phyloP scores from a whole-genome alignment of 1,139 yeast genomes.

The Wickerhamomyces sp. region DNA sequence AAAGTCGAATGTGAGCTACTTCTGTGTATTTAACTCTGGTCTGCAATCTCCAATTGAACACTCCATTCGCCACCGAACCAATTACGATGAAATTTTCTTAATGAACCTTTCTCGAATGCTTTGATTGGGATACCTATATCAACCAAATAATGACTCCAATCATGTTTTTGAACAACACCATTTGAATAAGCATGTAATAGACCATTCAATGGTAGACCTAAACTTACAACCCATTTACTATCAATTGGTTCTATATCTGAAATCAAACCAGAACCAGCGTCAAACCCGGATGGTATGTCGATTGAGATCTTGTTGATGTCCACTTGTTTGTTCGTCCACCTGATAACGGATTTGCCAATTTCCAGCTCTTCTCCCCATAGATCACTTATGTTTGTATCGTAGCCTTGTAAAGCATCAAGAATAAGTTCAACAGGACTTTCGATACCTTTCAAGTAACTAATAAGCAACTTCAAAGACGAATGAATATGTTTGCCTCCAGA shows the following conservation, averaged over 20 bases:
- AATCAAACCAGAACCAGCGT: constrained; percentile 72
- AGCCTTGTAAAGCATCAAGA: constrained; percentile 80
- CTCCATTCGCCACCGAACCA: constrained; percentile 17
- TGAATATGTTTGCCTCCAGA: constrained; percentile 46
- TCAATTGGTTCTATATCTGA: constrained; percentile 22
- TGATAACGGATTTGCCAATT: constrained; percentile 42
- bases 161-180: constrained; percentile 35
- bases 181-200: constrained; percentile 52
- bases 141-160: constrained; percentile 54
- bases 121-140: constrained; percentile 66
- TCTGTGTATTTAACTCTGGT: too few relatives aligned
- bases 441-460: constrained; percentile 35
- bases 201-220: constrained; percentile 73
- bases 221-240: constrained; percentile 46
- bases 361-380: constrained; percentile 44
- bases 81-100: constrained; percentile 37
- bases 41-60: constrained; percentile 13
- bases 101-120: constrained; percentile 33
- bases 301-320: constrained; percentile 53
- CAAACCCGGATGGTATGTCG: constrained; percentile 82
- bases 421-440: constrained; percentile 77
- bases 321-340: constrained; percentile 62
- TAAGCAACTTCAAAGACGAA: constrained; percentile 31
- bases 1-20: too few relatives aligned
- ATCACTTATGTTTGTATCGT: constrained; percentile 57